phyloP scores from a whole-genome alignment of 495 filamentous ascomycete genomes.

The Aspergillus bridgeri region DNA sequence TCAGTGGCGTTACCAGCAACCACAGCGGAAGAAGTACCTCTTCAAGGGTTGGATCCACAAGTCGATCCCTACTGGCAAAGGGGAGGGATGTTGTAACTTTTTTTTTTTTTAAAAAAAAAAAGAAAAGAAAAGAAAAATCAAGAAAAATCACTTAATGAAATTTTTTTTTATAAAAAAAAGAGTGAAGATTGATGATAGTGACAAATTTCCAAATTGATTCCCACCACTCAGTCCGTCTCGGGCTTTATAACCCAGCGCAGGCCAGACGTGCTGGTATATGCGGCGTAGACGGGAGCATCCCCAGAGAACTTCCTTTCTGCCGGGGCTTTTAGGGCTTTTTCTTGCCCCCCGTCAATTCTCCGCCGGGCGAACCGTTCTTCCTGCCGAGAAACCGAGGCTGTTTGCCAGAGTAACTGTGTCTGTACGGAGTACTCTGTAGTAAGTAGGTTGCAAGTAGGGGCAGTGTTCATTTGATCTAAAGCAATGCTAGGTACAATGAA shows the following conservation, averaged over 20 bases:
- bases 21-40: neutral
- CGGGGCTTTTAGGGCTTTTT: slow-evolving; percentile 6
- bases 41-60: neutral
- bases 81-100: neutral
- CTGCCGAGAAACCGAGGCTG: slow-evolving; percentile 13
- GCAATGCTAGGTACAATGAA: neutral
- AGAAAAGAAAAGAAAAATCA: neutral
- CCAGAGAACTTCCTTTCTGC: slow-evolving; percentile 15
- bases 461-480: neutral
- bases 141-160: neutral
- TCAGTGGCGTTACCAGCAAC: neutral
- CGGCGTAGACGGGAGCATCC: slow-evolving; percentile 42
- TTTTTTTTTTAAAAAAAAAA: too few species aligned
- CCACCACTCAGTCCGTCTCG: neutral
- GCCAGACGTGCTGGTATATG: slow-evolving; percentile 37
- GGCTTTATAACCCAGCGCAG: neutral
- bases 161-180: too few species aligned
- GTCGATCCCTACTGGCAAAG: neutral
- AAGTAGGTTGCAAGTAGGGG: neutral
- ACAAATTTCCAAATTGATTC: too few species aligned
- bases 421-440: neutral
- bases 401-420: neutral
- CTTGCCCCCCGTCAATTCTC: slow-evolving; percentile 4
- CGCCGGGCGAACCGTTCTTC: slow-evolving; percentile 7
- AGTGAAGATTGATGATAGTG: too few species aligned